Evolutionary conservation across 2,329 filamentous ascomycete genomes (phyloP).

Genomic region (Stemphylium vesicarium): DNA sequence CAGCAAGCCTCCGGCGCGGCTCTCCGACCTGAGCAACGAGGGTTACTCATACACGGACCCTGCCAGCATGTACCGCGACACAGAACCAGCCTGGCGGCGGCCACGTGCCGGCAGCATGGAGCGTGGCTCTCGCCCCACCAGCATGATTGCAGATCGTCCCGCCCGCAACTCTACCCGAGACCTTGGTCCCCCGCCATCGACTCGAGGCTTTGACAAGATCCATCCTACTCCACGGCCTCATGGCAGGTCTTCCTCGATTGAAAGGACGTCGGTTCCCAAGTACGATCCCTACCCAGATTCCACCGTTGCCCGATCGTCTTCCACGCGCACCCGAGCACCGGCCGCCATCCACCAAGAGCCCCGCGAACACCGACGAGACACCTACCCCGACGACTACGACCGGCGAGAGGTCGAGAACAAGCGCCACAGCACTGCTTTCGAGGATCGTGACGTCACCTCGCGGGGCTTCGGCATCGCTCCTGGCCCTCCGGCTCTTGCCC

Average conservation of each 20-base stretch:
- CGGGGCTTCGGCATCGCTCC: conserved; percentile 57
- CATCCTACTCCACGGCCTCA: conserved; percentile 46
- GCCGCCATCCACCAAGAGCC: conserved; percentile 57
- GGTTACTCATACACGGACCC: conserved; percentile 59
- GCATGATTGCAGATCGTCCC: conserved; percentile 51
- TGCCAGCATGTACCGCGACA: conserved; percentile 58
- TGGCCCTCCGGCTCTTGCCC: conserved; percentile 21
- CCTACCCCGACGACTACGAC: conserved; percentile 53
- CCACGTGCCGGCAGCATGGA: conserved; percentile 56
- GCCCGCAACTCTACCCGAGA: conserved; percentile 47
- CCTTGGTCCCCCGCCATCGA: conserved; percentile 68
- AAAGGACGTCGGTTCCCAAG: conserved; percentile 35
- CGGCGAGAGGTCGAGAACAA: conserved; percentile 49
- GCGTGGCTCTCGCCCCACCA: conserved; percentile 53
- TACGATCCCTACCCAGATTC: conserved; percentile 50
- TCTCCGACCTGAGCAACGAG: conserved; percentile 49
- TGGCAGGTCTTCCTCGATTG: conserved; percentile 40
- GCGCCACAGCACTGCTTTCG: conserved; percentile 44
- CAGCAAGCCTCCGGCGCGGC: conserved; percentile 33
- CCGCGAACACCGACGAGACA: conserved; percentile 50
- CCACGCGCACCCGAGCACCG: conserved; percentile 51
- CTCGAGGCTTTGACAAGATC: conserved; percentile 73
- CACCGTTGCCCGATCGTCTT: conserved; percentile 37
- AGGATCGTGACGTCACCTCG: conserved; percentile 53
- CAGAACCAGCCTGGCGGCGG: conserved; percentile 56